Percentiles rank a stretch among this genome's conserved stretches.
These are phyloP conservation scores for Polychytrium aggregatum DNA, from an alignment of 192 early-diverging fungal genomes.

Conservation along the genomic window DNA sequence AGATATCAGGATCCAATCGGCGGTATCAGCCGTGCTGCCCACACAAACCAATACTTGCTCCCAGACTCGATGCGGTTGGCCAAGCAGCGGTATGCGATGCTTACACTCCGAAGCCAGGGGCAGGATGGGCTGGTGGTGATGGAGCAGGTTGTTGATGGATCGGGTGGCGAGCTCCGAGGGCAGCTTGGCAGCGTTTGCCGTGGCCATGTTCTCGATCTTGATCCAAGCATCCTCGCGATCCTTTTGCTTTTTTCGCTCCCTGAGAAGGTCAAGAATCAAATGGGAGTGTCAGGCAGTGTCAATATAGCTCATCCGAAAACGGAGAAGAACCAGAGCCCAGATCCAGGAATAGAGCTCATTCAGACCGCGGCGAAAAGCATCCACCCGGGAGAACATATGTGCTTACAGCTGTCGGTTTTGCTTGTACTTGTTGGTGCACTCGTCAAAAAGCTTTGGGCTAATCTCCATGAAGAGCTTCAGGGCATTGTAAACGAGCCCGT, in stretches of 20 bases:
- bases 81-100: too few species aligned
- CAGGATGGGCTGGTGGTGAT: too few species aligned
- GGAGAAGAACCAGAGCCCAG: too few species aligned
- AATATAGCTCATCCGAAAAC: background rate
- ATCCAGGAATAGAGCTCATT: too few species aligned
- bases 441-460: slow-evolving; percentile 89
- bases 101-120: too few species aligned
- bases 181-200: slow-evolving; percentile 28
- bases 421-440: slow-evolving; percentile 89
- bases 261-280: slow-evolving; percentile 10
- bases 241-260: slow-evolving; percentile 70
- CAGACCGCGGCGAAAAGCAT: too few species aligned
- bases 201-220: slow-evolving; percentile 51
- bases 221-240: slow-evolving; percentile 74
- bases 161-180: too few species aligned
- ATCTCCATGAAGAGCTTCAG: slow-evolving; percentile 97
- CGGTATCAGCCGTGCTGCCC: too few species aligned
- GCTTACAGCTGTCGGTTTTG: slow-evolving; percentile 73
- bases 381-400: background rate
- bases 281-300: background rate
- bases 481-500: slow-evolving; percentile 93
- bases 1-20: too few species aligned
- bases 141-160: too few species aligned
- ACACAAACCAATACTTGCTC: too few species aligned
- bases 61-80: too few species aligned